Evolutionary conservation across 2,329 filamentous ascomycete genomes (phyloP).

Genomic region (Furcasterigmium sp.): DNA sequence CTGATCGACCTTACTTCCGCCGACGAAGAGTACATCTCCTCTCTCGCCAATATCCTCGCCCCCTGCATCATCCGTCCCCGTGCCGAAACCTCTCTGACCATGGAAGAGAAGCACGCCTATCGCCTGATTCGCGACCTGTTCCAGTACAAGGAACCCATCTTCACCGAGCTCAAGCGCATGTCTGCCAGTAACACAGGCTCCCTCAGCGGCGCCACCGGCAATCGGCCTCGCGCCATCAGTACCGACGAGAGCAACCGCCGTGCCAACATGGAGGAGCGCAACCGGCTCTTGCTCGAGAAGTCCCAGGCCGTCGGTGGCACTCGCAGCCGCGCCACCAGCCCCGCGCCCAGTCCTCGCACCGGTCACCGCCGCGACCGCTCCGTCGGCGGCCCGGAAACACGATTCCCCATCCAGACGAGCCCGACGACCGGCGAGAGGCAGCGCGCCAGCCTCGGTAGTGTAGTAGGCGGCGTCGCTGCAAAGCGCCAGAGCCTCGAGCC

Average conservation of each 20-base stretch:
- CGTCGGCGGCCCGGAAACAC: constrained; percentile 65
- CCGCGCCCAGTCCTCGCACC: constrained; percentile 50
- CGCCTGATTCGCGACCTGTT: constrained; percentile 89
- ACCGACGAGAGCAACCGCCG: constrained; percentile 94
- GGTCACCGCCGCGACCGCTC: constrained; percentile 78
- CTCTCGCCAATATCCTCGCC: constrained; percentile 69
- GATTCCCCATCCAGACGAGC: constrained; percentile 77
- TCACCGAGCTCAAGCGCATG: constrained; percentile 90
- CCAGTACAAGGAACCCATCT: constrained; percentile 89
- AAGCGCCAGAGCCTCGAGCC: constrained; percentile 77
- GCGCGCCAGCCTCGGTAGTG: constrained; percentile 44
- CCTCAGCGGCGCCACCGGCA: constrained; percentile 34
- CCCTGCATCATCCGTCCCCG: constrained; percentile 86
- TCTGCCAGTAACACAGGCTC: constrained; percentile 63
- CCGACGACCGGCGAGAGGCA: constrained; percentile 50
- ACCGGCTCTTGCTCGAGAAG: constrained; percentile 71
- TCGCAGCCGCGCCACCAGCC: constrained; percentile 72
- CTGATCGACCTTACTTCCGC: constrained; percentile 95
- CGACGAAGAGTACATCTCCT: constrained; percentile 76
- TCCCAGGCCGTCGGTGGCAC: constrained; percentile 35
- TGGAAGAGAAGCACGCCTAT: constrained; percentile 92
- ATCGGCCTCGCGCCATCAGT: constrained; percentile 78
- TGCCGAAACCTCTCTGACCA: constrained; percentile 80
- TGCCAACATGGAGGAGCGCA: constrained; percentile 89
- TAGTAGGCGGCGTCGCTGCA: constrained; percentile 26